Base-by-base conservation (phyloP, 2,329 filamentous ascomycete species). In the Cladophialophora carrionii region DNA sequence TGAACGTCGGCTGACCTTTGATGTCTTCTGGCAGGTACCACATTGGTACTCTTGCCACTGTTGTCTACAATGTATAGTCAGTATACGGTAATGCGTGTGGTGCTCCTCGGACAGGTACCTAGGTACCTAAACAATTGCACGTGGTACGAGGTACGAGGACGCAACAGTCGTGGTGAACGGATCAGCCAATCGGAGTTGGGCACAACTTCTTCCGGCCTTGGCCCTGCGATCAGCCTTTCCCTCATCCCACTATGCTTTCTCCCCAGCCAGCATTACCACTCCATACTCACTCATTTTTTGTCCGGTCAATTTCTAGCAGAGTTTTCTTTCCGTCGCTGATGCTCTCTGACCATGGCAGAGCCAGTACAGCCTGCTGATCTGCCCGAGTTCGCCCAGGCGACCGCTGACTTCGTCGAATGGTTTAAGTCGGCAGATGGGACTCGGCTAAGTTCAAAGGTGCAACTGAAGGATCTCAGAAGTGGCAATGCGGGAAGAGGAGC, bases 401-500 rank as follows among this genome's bases (percentile, higher is more conserved):
- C 82, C 49, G 77, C 79, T 63, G 75, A 74, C 9, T 89, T 89
- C 71, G 70, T 86, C 66, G 71, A 78, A 62, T 90, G 87, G 87
- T 81, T 90, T 43, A 72, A 75, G 48, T 74, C 76, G 51, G 77
- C 78, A 51, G 77, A 79, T 32, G 83, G 84, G 48, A 83, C 85
- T 56, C 79, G 78, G 37, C 78, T 88, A 68, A 88, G 80, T 70
- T 75, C 80, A 41, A 88, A 87, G 70, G 84, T 89, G 67, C 74
- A 78, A 66, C 74, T 90, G 31, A 79, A 80, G 57, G 87, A 89
- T 76, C 74, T 89, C 63, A 80, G 86, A 72, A 75, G 78, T 59
- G 76, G 78, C 68, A 80, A 82, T 73, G 82, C 84, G 72, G 87
- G 87, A 63, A 80, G 87, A 79, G 87, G 87, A 71, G 82, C 89